Evolutionary conservation across 176 grass and related monocot species (phyloP), one percentile per base, ranked within the genome.

Genomic region (Oryza glumipatula): DNA sequence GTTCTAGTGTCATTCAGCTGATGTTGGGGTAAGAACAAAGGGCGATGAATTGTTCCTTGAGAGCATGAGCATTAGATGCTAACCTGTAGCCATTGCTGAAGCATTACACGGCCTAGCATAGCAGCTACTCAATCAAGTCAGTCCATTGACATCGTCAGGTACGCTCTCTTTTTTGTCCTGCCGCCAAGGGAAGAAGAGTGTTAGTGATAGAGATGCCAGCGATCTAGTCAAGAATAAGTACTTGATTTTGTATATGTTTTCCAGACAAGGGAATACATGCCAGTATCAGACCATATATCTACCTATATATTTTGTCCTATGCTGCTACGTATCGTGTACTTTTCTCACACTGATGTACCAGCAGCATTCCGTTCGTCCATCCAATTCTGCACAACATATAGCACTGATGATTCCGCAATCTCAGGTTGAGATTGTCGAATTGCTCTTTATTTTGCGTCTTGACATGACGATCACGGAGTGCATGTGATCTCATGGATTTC

Each of bases 1-100:
- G 45, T 13, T 13, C 10, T 83, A 77, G 76, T 68, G 73, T 56
- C 39, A 63, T 52, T 14, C 44, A 11, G 9, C 44, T 45, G 44
- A 45, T 45, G 44, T 45, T 48, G 72, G 47, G 41, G 67, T 77
- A 76, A 77, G n/a, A 77, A 64, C 52, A 41, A 77, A 39, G 2
- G 3, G 4, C 15, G 58, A 45, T 7, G 38, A 30, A 86, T 65
- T 11, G 30, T 46, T 65, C 9, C 39, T 41, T 41, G 39, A 41
- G 39, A 41, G 39, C 39, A 41, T 35, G 54, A 41, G 33, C 16
- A 84, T 64, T 43, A 41, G 63, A 76, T 84, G 72, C 61, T 51
- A 28, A 38, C 76, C 21, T 77, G 24, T 9, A 58, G 23, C 24
- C 54, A 11, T 8, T 16, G 35, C 54, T 77, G 54, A 10, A 77